Evolutionary conservation across 495 filamentous ascomycete genomes (phyloP).

Genomic region (Neurospora sp.): DNA sequence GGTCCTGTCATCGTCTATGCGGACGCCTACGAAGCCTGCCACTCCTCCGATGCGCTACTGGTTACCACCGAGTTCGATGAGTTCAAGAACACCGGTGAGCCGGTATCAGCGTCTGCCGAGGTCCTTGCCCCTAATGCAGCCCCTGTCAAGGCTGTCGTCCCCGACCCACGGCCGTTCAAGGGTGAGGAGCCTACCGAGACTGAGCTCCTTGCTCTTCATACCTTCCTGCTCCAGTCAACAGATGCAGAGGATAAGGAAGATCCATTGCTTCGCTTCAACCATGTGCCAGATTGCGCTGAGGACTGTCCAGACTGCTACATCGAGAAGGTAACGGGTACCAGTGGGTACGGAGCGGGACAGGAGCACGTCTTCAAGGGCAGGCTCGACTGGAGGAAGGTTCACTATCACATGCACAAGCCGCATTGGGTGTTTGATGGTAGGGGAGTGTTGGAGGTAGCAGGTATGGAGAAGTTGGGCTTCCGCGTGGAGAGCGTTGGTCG

Average conservation of each 20-base stretch:
- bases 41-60: slow-evolving; percentile 41
- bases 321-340: slow-evolving; percentile 15
- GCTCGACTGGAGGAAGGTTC: slow-evolving; percentile 44
- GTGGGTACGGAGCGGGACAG: slow-evolving; percentile 13
- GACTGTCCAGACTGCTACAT: slow-evolving; percentile 30
- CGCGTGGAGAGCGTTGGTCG: slow-evolving; percentile 42
- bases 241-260: slow-evolving; percentile 6
- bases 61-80: slow-evolving; percentile 59
- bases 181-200: slow-evolving; percentile 18
- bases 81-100: slow-evolving; percentile 32
- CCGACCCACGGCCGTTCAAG: slow-evolving; percentile 7
- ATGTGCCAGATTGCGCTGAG: slow-evolving; percentile 23
- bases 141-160: background rate
- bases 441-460: slow-evolving; percentile 46
- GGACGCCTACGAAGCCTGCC: slow-evolving; percentile 43
- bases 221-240: slow-evolving; percentile 12
- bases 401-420: slow-evolving; percentile 50
- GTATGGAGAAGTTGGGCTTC: slow-evolving; percentile 49
- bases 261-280: slow-evolving; percentile 19
- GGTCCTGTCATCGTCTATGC: slow-evolving; percentile 29
- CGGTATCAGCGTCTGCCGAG: background rate
- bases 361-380: slow-evolving; percentile 19
- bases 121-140: background rate
- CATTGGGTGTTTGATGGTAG: slow-evolving; percentile 62
- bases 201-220: slow-evolving; percentile 25